These are phyloP conservation scores for Lophiotrema nucula DNA, from an alignment of 495 filamentous ascomycete species.

Conservation along the genomic window DNA sequence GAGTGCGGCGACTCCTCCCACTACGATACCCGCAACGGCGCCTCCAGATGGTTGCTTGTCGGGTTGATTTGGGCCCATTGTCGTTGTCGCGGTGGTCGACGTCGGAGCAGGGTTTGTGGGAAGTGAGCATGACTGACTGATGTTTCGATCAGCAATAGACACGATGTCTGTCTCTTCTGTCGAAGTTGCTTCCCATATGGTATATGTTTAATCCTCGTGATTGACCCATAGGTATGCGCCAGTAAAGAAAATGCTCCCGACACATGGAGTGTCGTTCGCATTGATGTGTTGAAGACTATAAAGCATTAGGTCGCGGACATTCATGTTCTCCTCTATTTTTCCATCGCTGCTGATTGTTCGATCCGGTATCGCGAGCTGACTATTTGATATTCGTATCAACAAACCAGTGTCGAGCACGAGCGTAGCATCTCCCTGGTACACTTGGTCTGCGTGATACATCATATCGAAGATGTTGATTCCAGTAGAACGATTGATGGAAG, in stretches of 20 bases:
- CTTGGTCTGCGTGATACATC: constrained; percentile 19
- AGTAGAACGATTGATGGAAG: constrained; percentile 2
- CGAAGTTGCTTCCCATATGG: constrained; percentile 36
- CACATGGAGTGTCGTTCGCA: constrained; percentile 38
- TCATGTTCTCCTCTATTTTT: constrained; percentile 27
- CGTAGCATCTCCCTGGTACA: constrained; percentile 34
- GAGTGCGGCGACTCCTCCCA: neutral
- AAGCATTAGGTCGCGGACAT: constrained; percentile 34
- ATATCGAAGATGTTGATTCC: constrained; percentile 28
- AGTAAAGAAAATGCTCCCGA: constrained; percentile 47
- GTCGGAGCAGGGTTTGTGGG: too few relatives aligned
- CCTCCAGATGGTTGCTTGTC: neutral
- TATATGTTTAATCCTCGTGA: constrained; percentile 35
- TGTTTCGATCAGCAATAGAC: neutral
- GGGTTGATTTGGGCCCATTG: neutral
- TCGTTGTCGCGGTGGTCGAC: neutral
- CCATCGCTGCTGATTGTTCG: constrained; percentile 26
- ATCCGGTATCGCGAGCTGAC: constrained; percentile 42
- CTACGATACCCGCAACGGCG: neutral
- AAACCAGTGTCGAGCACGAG: constrained; percentile 18
- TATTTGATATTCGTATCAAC: constrained; percentile 36
- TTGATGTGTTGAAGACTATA: constrained; percentile 31
- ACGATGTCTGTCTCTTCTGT: constrained; percentile 32
- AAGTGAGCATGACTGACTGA: neutral
- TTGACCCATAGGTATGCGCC: constrained; percentile 45